Evolutionary conservation across 2,329 filamentous ascomycete species (phyloP).

Genomic region (Ilyonectria destructans): DNA sequence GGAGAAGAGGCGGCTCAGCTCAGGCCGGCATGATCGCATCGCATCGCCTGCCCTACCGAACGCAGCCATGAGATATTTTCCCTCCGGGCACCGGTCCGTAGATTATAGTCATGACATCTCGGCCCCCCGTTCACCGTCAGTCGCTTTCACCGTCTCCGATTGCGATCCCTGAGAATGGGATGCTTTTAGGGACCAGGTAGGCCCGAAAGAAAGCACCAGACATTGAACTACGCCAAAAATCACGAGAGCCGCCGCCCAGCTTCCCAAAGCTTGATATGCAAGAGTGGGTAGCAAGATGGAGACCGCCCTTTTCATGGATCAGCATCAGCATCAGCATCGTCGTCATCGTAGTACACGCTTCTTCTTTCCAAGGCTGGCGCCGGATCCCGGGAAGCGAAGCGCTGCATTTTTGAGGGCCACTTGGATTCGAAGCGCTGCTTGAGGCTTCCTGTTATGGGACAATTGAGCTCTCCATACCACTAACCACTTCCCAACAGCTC

Average conservation of each 20-base stretch:
- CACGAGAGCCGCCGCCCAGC: conserved; percentile 19
- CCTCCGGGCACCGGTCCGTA: conserved; percentile 3
- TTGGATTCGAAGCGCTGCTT: conserved; percentile 10
- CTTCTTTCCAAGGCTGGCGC: background rate
- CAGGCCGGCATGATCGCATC: conserved; percentile 24
- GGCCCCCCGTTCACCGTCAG: conserved; percentile 22
- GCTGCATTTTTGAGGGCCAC: background rate
- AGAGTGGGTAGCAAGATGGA: conserved; percentile 12
- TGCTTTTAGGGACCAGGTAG: conserved; percentile 15
- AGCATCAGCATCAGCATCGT: conserved; percentile 7
- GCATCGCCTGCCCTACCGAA: conserved; percentile 13
- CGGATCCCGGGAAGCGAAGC: background rate
- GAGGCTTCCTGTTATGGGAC: conserved; percentile 11
- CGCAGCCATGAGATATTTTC: conserved; percentile 28
- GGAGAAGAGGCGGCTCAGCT: conserved; percentile 9
- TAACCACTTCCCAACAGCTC: conserved; percentile 20
- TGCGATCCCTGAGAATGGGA: conserved; percentile 26
- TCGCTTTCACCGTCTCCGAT: conserved; percentile 20
- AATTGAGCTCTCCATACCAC: conserved; percentile 19
- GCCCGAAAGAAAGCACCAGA: conserved; percentile 28
- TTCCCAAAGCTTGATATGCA: conserved; percentile 18
- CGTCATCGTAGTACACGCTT: conserved; percentile 7
- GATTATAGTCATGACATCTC: conserved; percentile 1
- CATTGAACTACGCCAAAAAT: conserved; percentile 14
- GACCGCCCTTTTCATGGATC: conserved; percentile 14